Conservation (phyloP, 129 eudicot species). For the Saposhnikovia divaricata region DNA sequence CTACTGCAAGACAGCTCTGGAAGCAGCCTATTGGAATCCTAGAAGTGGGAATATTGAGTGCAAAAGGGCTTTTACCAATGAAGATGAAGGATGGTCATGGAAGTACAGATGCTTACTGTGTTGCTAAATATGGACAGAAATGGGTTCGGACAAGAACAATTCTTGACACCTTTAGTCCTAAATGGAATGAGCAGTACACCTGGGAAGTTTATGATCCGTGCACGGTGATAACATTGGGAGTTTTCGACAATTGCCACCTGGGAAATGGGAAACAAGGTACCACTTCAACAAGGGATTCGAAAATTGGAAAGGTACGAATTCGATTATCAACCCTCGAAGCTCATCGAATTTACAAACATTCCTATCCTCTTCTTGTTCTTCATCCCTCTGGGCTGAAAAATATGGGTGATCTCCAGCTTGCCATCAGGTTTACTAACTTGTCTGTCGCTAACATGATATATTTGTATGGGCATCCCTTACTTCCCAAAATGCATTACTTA, state of each 20-base stretch:
- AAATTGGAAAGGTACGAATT: slow-evolving; percentile 47
- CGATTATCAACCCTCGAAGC: slow-evolving; percentile 49
- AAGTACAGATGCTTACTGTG: slow-evolving; percentile 49
- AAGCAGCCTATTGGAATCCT: slow-evolving; percentile 37
- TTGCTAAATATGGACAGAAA: slow-evolving; percentile 49
- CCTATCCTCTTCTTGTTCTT: slow-evolving; percentile 47
- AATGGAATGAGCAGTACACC: slow-evolving; percentile 61
- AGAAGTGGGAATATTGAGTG: slow-evolving; percentile 36
- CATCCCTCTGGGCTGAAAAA: slow-evolving; percentile 48
- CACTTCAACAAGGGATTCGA: slow-evolving; percentile 29
- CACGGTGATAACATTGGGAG: slow-evolving; percentile 48
- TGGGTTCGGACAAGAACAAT: slow-evolving; percentile 55
- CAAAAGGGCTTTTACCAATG: slow-evolving; percentile 36
- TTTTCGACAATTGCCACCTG: slow-evolving; percentile 45
- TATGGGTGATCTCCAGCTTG: slow-evolving; percentile 52
- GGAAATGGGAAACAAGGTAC: slow-evolving; percentile 23
- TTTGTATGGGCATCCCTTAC: slow-evolving; percentile 32
- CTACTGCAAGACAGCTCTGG: slow-evolving; percentile 42
- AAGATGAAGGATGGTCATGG: slow-evolving; percentile 33
- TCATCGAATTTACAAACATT: slow-evolving; percentile 46
- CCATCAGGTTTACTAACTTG: slow-evolving; percentile 41
- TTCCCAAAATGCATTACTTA: slow-evolving; percentile 61
- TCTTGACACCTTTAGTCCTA: slow-evolving; percentile 37
- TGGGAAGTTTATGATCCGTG: slow-evolving; percentile 64
- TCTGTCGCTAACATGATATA: slow-evolving; percentile 40